Evolutionary conservation across 139 green algal species (phyloP), one percentile per base, ranked within the genome.

Genomic region (Asterochloris erici): DNA sequence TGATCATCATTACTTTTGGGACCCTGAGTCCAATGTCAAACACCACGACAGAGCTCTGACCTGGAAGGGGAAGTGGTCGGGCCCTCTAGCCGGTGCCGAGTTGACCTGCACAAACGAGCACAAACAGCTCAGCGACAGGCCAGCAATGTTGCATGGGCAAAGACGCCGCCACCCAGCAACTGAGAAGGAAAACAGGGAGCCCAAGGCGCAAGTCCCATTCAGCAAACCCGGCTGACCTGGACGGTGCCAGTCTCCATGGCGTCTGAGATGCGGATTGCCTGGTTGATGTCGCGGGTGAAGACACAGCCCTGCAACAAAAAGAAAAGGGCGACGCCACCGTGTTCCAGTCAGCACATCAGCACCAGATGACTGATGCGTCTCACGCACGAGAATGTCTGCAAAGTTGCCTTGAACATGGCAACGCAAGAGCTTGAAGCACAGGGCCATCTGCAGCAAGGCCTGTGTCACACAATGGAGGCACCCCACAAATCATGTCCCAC

Each of bases 191-290:
- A 78, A 19, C 62, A 54, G 38, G 38, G 38, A 54, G 38, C 38
- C 38, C 38, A 54, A 54, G 38, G 38, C 38, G 6, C 6, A 54
- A 54, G 6, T 54, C 38, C 6, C 38, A 54, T 54, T 6, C 6
- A 54, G 38, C 38, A 54, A 54, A 54, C 38, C 38, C 38, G 82
- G 96, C 90, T 54, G 38, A 54, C 38, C 89, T 98, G 94, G 80
- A 98, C 94, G 26, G 94, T 99, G 63, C 96, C 96, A 16, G 95
- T 98, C 90, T 98, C 90, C 94, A 99, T 97, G 63, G 91, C 91
- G 81, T 99, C 95, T 27, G 86, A 92, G 66, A 99, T 90, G 62
- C 69, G 63, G 23, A 99, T 95, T 27, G 96, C 96, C 19, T 85
- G 69, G 87, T 98, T 95, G 77, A 99, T 91, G 87, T 98, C 92